Base-by-base conservation (phyloP, 106 monocot genomes). In the Dioscorea zingiberensis region DNA sequence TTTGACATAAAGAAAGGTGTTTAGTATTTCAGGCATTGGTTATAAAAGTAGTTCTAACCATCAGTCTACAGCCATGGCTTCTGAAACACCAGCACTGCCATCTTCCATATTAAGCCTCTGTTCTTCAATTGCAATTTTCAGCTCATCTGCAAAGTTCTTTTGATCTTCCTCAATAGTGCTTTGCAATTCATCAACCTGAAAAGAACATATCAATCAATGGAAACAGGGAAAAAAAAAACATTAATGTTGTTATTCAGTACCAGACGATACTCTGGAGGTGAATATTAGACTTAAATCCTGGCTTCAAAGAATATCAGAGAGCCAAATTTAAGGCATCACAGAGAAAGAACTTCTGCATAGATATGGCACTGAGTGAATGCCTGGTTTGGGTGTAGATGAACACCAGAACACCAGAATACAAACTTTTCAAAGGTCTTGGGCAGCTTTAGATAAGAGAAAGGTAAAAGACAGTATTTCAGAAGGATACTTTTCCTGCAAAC, bases 131-230 rank as follows among this genome's bases (percentile, higher is more conserved):
- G 64, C 12, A 27, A 58, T 70, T 61, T 74, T 80, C 47, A 81
- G 78, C 74, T 90, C 94, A 25, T 94, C 89, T 13, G 74, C 73
- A 13, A 76, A 46, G 55, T 58, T 77, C 77, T 60, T 87, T 63
- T 85, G 93, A 48, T 93, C 93, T 44, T 83, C 87, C 62, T 93
- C 87, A 8, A 94, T 78, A 4, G 87, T 81, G 61, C 72, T 83
- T 63, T 94, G 94, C 80, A 94, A 44, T 62, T 94, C 94, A 32
- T 94, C 94, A 18, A 94, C 91, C 94, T 94, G 72, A 21, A 55
- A 59, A 62, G 3, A 46, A 47, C 21, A 16, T 48, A 19, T n/a
- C 13, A 56, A 19, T 12, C 12, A 21, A 56, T 3, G 21, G 7
- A 56, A 54, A 55, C 23, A 6, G 7, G 24, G 38, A 3, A 2